Conservation (phyloP, 2,329 filamentous ascomycete genomes). For the Nectriaceae sp. region DNA sequence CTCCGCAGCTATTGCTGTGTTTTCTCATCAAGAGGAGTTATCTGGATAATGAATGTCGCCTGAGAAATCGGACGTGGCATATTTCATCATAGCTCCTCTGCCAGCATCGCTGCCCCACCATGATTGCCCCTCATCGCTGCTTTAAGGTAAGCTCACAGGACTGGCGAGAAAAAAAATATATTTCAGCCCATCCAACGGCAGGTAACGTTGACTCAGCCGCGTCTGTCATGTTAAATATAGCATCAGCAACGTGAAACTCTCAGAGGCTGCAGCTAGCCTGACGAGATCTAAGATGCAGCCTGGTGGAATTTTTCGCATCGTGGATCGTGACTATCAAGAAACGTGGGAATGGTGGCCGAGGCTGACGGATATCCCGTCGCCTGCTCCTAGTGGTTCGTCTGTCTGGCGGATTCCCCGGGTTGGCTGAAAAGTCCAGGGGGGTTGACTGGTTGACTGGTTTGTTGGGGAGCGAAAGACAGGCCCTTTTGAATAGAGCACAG, state of each 20-base stretch:
- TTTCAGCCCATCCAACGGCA: too few relatives aligned
- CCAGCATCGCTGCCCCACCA: slow-evolving; percentile 52
- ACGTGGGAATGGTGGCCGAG: too few relatives aligned
- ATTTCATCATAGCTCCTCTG: slow-evolving; percentile 32
- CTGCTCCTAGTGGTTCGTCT: slow-evolving; percentile 6
- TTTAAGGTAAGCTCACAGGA: slow-evolving; percentile 28
- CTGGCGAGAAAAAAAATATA: slow-evolving; percentile 2
- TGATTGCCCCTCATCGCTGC: slow-evolving; percentile 65
- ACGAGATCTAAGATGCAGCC: slow-evolving; percentile 14
- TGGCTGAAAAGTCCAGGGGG: too few relatives aligned
- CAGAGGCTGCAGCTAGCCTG: slow-evolving; percentile 14
- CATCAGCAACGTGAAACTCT: slow-evolving; percentile 3
- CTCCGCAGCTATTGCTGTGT: too few relatives aligned
- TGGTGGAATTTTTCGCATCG: slow-evolving; percentile 21
- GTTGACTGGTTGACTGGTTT: too few relatives aligned
- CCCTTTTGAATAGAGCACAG: neutral
- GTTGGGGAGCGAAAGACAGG: slow-evolving; percentile 12
- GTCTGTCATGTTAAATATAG: slow-evolving; percentile 19
- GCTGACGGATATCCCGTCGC: slow-evolving; percentile 20
- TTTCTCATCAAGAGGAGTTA: too few relatives aligned
- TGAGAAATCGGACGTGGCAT: slow-evolving; percentile 20
- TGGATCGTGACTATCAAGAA: slow-evolving; percentile 3
- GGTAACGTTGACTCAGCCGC: slow-evolving; percentile 13
- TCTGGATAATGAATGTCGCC: too few relatives aligned
- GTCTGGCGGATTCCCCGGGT: slow-evolving; percentile 27